Percentiles rank a stretch among this genome's conserved stretches.
phyloP scores from a whole-genome alignment of 257 asterid genomes.

The Solanum chiquidenum region DNA sequence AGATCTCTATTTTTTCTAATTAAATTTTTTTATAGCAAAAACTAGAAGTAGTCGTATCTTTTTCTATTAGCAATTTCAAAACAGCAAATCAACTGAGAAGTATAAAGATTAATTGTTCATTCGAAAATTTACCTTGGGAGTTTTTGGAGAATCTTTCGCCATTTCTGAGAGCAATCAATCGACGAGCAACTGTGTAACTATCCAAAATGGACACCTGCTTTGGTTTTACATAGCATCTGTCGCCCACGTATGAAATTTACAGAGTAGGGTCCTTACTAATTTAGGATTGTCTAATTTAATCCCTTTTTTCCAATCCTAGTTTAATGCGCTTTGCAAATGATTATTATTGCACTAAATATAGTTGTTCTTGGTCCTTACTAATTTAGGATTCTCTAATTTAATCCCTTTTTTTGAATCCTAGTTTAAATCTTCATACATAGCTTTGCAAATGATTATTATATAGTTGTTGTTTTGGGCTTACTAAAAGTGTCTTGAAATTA shows the following conservation, averaged over 20 bases:
- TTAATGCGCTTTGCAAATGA: not conserved
- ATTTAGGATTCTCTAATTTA: no score
- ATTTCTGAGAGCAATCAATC: not conserved
- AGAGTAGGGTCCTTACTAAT: not conserved
- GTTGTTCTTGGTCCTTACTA: not conserved
- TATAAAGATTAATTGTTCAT: not conserved
- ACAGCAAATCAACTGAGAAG: not conserved
- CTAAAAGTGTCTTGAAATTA: not conserved
- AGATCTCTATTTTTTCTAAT: not conserved
- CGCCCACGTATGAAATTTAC: not conserved
- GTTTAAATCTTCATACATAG: no score
- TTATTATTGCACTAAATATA: not conserved
- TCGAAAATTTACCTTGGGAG: not conserved
- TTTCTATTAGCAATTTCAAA: not conserved
- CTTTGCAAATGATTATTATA: not conserved
- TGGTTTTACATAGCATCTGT: not conserved
- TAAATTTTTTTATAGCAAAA: not conserved
- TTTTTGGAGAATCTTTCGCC: not conserved
- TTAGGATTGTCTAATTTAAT: not conserved
- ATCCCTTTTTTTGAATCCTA: not conserved
- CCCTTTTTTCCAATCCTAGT: not conserved
- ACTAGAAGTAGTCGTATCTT: not conserved
- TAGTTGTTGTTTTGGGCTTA: not conserved
- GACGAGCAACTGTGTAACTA: not conserved
- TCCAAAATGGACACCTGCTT: not conserved